phyloP scores from a whole-genome alignment of 2,329 filamentous ascomycete species.

The Aureobasidium sp. region DNA sequence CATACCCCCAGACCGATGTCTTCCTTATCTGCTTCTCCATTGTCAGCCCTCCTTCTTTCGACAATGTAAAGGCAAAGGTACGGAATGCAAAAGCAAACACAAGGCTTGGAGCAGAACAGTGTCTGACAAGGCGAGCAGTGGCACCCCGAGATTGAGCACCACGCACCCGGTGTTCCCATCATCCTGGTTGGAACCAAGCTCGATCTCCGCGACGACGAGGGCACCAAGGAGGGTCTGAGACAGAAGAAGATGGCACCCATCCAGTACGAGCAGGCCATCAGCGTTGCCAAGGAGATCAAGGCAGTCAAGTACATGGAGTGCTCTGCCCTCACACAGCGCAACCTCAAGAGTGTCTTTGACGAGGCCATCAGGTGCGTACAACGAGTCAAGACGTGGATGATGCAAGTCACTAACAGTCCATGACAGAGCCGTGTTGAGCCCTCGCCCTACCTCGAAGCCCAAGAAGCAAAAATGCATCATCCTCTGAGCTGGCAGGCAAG shows the following conservation, averaged over 20 bases:
- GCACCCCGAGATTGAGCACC: constrained; percentile 96
- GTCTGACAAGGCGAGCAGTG: constrained; percentile 52
- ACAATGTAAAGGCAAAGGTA: constrained; percentile 99
- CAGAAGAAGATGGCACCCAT: constrained; percentile 97
- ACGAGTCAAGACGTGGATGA: background rate
- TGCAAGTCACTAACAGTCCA: constrained; percentile 14
- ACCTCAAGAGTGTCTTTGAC: constrained; percentile 97
- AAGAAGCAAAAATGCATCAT: constrained; percentile 65
- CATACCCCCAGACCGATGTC: constrained; percentile 96
- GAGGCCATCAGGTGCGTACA: constrained; percentile 84
- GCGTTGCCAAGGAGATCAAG: constrained; percentile 86
- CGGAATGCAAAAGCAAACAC: constrained; percentile 21
- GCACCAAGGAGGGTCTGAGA: constrained; percentile 72
- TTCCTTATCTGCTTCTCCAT: constrained; percentile 99
- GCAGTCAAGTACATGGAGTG: constrained; percentile 98
- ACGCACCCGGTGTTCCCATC: constrained; percentile 90
- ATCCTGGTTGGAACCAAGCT: constrained; percentile 97
- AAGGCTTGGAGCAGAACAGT: background rate
- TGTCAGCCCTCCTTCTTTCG: constrained; percentile 92
- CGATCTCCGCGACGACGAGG: constrained; percentile 83
- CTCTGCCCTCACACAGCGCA: constrained; percentile 91
- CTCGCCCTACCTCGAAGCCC: constrained; percentile 51
- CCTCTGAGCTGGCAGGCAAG: constrained; percentile 41
- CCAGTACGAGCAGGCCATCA: constrained; percentile 82
- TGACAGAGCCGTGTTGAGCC: constrained; percentile 63